Conservation (phyloP, 768 basidiomycete species). For the Agrocybe pediades region DNA sequence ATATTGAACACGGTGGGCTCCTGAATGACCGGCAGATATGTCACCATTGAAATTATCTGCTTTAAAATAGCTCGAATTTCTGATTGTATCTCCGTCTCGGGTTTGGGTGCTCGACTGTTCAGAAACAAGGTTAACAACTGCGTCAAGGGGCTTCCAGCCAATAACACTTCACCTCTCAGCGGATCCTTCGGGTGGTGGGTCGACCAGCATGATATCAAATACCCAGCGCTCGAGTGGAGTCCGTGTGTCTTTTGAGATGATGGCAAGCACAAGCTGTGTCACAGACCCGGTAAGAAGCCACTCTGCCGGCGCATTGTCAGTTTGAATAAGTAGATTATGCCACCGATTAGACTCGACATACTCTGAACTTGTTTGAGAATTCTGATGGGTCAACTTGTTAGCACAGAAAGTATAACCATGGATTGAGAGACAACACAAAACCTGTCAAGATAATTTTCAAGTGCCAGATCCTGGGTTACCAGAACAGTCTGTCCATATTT, state of each 20-base stretch:
- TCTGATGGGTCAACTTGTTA: slow-evolving; percentile 36
- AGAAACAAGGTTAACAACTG: slow-evolving; percentile 1
- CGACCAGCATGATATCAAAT: slow-evolving; percentile 89
- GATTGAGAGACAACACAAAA: slow-evolving; percentile 43
- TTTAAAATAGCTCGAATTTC: slow-evolving; percentile 98
- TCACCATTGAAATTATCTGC: slow-evolving; percentile 96
- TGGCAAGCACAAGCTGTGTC: slow-evolving; percentile 91
- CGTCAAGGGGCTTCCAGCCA: slow-evolving; percentile 3
- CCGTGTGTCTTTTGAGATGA: slow-evolving; percentile 93
- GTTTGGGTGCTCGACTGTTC: slow-evolving; percentile 58
- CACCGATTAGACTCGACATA: slow-evolving; percentile 39
- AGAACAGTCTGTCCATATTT: slow-evolving; percentile 97
- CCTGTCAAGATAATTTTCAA: slow-evolving; percentile 93
- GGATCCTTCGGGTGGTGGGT: slow-evolving; percentile 51
- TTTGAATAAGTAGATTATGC: background rate
- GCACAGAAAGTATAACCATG: background rate
- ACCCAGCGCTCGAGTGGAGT: slow-evolving; percentile 97
- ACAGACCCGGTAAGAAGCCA: slow-evolving; percentile 94
- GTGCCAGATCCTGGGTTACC: slow-evolving; percentile 88
- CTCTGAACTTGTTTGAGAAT: slow-evolving; percentile 93
- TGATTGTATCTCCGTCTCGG: slow-evolving; percentile 89
- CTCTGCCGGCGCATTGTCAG: slow-evolving; percentile 45
- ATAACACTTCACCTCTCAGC: slow-evolving; percentile 37
- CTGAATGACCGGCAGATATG: slow-evolving; percentile 93
- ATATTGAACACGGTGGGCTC: slow-evolving; percentile 98